Evolutionary conservation across 2,329 filamentous ascomycete species (phyloP), one percentile per base, ranked within the genome.

Genomic region (Stagonosporopsis rhizophila): DNA sequence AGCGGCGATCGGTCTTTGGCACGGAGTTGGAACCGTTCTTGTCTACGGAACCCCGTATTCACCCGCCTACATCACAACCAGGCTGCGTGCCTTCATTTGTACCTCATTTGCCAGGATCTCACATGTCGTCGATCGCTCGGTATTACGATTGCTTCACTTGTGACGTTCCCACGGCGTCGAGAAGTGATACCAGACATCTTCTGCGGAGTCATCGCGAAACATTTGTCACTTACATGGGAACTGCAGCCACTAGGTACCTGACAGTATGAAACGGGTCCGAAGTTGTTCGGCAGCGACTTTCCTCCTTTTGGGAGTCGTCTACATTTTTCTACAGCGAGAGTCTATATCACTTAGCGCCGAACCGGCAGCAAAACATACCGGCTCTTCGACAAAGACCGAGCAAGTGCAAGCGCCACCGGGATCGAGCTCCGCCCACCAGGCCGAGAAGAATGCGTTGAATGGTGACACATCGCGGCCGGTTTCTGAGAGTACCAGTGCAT

Each of bases 101-200:
- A 9, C 15, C 22, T 14, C 22, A 27, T 17, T 17, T 25, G 17
- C 8, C 19, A 30, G 15, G 19, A 17, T 30, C 17, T 41, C 42
- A 56, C 47, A 56, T 56, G 47, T 52, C 38, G 32, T 46, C 32
- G 44, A 56, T 51, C 47, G 46, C 27, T 52, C 53, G 17, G 38
- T 44, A 32, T 32, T 32, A 14, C 4, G 30, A 32, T n/a, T n/a
- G 30, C 30, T 32, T 7, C 14, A 32, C 14, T 32, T n/a, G 30
- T n/a, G 30, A 32, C 30, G 15, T 7, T 15, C 30, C n/a, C 30
- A 32, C 30, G 15, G 12, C 14, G 14, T 32, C 12, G 15, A n/a
- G 4, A 15, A 6, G n/a, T n/a, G n/a, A n/a, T n/a, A n/a, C n/a
- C n/a, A n/a, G n/a, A n/a, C n/a, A n/a, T n/a, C n/a, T n/a, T n/a